Evolutionary conservation across 2,329 filamentous ascomycete species (phyloP), one percentile per base, ranked within the genome.

Genomic region (Talaromyces pinophilus): DNA sequence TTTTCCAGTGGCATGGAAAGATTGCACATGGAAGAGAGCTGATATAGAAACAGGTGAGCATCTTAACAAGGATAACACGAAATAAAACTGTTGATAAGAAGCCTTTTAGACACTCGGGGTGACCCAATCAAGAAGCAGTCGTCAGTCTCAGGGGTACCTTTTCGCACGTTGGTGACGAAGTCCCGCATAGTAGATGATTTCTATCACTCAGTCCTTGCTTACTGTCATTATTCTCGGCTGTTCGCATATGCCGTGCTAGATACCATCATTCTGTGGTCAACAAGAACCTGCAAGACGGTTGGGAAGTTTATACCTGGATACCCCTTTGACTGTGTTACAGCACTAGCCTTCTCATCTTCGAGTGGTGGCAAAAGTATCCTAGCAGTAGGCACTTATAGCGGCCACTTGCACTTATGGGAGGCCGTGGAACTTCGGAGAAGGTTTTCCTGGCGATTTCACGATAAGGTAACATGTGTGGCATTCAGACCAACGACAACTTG

Each of bases 181-280:
- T 94, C 94, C 8, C 93, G 93, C 2, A 87, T 88, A 62, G 83
- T 98, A n/a, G 88, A 92, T 65, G 94, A 99, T 77, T 99, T 93
- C 76, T 99, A 99, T 76, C 97, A 93, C 79, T 95, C 93, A 0
- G 85, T 93, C 2, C 84, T 99, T 63, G 92, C 95, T 10, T 98
- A 97, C 77, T 96, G 90, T 0, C 78, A 85, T 48, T 90, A 87
- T 7, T 86, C 88, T 61, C 86, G 90, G 63, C 91, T 90, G 15
- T 84, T 99, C 17, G 94, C 92, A 19, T 92, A 98, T 19, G 94
- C 92, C 0, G 83, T 98, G 15, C 90, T 89, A 0, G 88, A 89
- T 63, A 83, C 88, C 42, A 86, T 99, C 4, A 97, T 96, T 76
- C 86, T 92, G 5, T 99, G 94, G 95, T 94, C 92, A 0, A 93